Evolutionary conservation across 140 eudicot genomes (phyloP).

Genomic region (Anethum foeniculum): DNA sequence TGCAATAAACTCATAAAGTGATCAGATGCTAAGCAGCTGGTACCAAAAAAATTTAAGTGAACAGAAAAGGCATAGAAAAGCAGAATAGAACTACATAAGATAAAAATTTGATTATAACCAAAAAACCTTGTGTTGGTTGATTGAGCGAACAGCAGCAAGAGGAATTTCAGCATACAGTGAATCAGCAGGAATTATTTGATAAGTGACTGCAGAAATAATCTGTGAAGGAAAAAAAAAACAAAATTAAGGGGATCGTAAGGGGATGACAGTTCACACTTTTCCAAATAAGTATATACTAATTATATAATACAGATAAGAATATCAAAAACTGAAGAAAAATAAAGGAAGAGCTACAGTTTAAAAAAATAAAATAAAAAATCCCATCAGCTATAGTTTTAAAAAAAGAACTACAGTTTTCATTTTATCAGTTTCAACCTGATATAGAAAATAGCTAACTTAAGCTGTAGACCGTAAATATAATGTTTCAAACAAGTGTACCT

Average conservation of each 20-base stretch:
- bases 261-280: background rate
- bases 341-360: background rate
- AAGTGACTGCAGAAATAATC: conserved; percentile 74
- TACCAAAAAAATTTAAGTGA: background rate
- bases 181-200: conserved; percentile 81
- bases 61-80: background rate
- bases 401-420: background rate
- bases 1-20: background rate
- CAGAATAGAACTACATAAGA: background rate
- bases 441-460: background rate
- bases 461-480: background rate
- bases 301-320: background rate
- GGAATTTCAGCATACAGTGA: conserved; percentile 79
- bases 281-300: background rate
- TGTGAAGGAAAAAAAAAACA: conserved; percentile 14
- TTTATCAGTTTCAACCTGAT: background rate
- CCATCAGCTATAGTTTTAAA: background rate
- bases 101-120: background rate
- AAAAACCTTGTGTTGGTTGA: conserved; percentile 63
- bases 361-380: too few species aligned
- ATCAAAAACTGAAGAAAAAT: background rate
- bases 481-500: conserved; percentile 37
- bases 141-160: conserved; percentile 70
- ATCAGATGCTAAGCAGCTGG: background rate
- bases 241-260: background rate